A percentile compares a stretch with the other conserved stretches of the same genome.
Conservation (phyloP, 1,284 basidiomycete species). For the Sanghuangporus baumii region DNA sequence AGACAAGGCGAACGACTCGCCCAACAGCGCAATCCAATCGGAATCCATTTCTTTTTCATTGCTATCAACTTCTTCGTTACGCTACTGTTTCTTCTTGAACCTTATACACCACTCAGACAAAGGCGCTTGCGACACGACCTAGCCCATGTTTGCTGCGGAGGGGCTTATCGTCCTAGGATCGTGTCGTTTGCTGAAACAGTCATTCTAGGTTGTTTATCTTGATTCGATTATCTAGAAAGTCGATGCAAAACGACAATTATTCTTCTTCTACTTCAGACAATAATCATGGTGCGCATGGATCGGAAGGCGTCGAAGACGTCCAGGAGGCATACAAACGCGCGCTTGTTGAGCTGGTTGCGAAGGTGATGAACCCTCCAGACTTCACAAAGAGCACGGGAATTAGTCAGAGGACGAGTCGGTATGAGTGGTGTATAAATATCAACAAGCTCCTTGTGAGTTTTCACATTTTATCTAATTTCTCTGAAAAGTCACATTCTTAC, state of each 20-base stretch:
- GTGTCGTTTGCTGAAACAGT: too few species aligned
- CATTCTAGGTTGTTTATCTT: not conserved
- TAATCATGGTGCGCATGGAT: not conserved
- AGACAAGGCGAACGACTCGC: not conserved
- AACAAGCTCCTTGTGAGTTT: not conserved
- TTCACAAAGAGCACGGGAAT: not conserved
- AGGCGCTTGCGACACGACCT: not conserved
- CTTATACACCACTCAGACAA: not conserved
- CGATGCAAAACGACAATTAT: not conserved
- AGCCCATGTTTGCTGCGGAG: not conserved
- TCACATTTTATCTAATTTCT: not conserved
- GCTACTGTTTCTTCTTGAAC: not conserved
- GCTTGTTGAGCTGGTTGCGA: not conserved
- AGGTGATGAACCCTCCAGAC: constrained; percentile 3
- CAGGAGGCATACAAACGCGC: not conserved
- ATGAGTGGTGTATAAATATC: not conserved
- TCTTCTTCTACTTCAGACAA: not conserved
- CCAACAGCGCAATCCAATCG: not conserved
- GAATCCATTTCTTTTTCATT: not conserved
- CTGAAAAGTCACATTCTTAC: not conserved
- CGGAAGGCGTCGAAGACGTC: not conserved
- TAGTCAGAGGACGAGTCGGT: not conserved
- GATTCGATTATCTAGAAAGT: not conserved
- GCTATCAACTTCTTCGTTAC: not conserved
- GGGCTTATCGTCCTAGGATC: not conserved